Evolutionary conservation across 1,284 basidiomycete species (phyloP), one percentile per base, ranked within the genome.

Genomic region (Naganishia albida): DNA sequence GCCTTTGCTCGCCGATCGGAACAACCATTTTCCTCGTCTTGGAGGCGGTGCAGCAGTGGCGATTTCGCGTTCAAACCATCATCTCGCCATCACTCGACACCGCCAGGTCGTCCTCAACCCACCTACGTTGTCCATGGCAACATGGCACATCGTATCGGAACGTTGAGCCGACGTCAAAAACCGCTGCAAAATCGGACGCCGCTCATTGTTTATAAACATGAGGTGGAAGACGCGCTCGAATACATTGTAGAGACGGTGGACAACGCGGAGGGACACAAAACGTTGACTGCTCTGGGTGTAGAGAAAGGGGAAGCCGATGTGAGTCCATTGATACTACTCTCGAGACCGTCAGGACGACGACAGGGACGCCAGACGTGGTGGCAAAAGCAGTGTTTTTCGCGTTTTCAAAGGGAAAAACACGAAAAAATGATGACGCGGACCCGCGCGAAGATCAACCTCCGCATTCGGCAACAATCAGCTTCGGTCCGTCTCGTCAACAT

Each of bases 281-380:
- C 59, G 34, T 43, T 64, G 46, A 52, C 56, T 44, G 76, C 76
- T 57, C 75, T 72, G 51, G 78, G 77, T 50, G 77, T 78, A 26
- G 77, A 79, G 69, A 74, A 71, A 23, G 77, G 74, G 65, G 77
- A 78, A 70, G 70, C 77, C 42, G 68, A 77, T 67, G 78, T 79
- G 67, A 75, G 77, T 78, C 2, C 50, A 49, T 1, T 56, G 52
- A 55, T 64, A 56, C 53, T 30, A 53, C 28, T 50, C 52, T 65
- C 64, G 57, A 60, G 46, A 34, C 38, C 38, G 57, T 60, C 57
- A 30, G 57, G 57, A 60, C 46, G 34, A 60, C 57, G 57, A 60
- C 57, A 50, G 39, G 46, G 28, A 49, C 46, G 43, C 60, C 49
- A 63, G 28, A 4, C 39, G 39, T 34, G 28, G 57, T 60, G 57